A percentile compares a stretch with the other conserved stretches of the same genome.
Evolutionary conservation across 495 filamentous ascomycete species (phyloP).

Genomic region (Daldinia loculata): DNA sequence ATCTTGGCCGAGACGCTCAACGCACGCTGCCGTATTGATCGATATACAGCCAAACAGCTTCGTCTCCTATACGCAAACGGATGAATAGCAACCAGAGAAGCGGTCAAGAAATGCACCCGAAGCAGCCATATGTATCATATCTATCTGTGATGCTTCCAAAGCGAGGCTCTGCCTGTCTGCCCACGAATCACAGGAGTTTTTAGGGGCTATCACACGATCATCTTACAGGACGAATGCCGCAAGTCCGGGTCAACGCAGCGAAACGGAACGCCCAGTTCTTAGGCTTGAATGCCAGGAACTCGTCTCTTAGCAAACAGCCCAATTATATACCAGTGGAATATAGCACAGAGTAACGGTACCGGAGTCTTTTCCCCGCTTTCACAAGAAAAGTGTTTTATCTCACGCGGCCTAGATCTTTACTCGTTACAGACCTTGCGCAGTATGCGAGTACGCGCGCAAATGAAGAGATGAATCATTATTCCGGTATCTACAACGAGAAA

Average conservation of each 20-base stretch:
- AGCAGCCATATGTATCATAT: constrained; percentile 11
- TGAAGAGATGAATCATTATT: background rate
- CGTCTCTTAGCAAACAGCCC: constrained; percentile 5
- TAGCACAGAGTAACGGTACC: constrained; percentile 7
- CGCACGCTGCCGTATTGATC: constrained; percentile 23
- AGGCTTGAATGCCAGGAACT: constrained; percentile 8
- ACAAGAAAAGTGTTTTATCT: constrained; percentile 31
- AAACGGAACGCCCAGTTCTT: constrained; percentile 30
- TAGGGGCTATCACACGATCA: constrained; percentile 38
- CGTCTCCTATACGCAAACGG: constrained; percentile 30
- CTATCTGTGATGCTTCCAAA: constrained; percentile 6
- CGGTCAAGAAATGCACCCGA: constrained; percentile 32
- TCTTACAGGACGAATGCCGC: constrained; percentile 42
- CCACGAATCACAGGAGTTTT: constrained; percentile 32
- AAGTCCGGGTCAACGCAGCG: constrained; percentile 35
- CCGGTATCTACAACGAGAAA: background rate
- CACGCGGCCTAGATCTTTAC: constrained; percentile 1
- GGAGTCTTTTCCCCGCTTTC: constrained; percentile 30
- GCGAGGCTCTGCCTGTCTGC: constrained; percentile 30
- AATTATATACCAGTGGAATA: constrained; percentile 13
- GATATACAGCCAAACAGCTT: constrained; percentile 26
- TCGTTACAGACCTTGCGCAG: background rate
- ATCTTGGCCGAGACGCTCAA: constrained; percentile 39
- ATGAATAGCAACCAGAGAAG: constrained; percentile 26
- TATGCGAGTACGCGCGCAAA: background rate